Percentiles rank a stretch among this genome's conserved stretches.
phyloP scores from a whole-genome alignment of 306 rosid species.

The Pterocarpus macrocarpus region DNA sequence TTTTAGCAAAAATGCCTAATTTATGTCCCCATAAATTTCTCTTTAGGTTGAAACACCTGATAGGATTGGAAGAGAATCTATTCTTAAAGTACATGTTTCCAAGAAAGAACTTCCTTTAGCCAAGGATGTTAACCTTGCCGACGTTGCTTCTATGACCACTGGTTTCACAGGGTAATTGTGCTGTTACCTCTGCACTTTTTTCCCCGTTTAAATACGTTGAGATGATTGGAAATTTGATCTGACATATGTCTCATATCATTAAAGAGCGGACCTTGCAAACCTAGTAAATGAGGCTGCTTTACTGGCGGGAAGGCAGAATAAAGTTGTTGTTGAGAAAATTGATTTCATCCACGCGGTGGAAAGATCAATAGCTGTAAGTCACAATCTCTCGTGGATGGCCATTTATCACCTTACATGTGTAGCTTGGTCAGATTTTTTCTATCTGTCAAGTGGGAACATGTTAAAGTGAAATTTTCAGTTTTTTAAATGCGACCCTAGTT shows the following conservation, averaged over 20 bases:
- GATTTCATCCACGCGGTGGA: slow-evolving; percentile 98
- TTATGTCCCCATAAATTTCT: slow-evolving; percentile 26
- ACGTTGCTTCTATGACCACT: slow-evolving; percentile 95
- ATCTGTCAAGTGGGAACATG: neutral
- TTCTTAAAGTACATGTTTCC: slow-evolving; percentile 84
- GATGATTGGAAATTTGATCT: slow-evolving; percentile 25
- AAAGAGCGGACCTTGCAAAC: slow-evolving; percentile 98
- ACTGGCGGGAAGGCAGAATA: slow-evolving; percentile 90
- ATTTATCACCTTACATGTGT: slow-evolving; percentile 4
- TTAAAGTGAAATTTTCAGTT: slow-evolving; percentile 25
- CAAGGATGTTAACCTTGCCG: slow-evolving; percentile 70
- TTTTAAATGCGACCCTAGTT: slow-evolving; percentile 13
- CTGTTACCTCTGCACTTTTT: slow-evolving; percentile 29
- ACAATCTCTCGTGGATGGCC: slow-evolving; percentile 36
- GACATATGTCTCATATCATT: slow-evolving; percentile 40
- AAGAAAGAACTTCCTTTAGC: slow-evolving; percentile 95
- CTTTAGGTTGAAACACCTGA: slow-evolving; percentile 96
- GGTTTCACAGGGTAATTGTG: slow-evolving; percentile 92
- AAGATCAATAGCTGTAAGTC: slow-evolving; percentile 95
- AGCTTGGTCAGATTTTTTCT: slow-evolving; percentile 21
- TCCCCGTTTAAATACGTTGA: slow-evolving; percentile 35
- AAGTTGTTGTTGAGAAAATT: slow-evolving; percentile 84
- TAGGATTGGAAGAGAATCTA: slow-evolving; percentile 90
- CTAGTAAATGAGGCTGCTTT: slow-evolving; percentile 97
- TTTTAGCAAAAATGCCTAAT: slow-evolving; percentile 16